phyloP scores from a whole-genome alignment of 495 filamentous ascomycete genomes.

The Platismatia glauca region DNA sequence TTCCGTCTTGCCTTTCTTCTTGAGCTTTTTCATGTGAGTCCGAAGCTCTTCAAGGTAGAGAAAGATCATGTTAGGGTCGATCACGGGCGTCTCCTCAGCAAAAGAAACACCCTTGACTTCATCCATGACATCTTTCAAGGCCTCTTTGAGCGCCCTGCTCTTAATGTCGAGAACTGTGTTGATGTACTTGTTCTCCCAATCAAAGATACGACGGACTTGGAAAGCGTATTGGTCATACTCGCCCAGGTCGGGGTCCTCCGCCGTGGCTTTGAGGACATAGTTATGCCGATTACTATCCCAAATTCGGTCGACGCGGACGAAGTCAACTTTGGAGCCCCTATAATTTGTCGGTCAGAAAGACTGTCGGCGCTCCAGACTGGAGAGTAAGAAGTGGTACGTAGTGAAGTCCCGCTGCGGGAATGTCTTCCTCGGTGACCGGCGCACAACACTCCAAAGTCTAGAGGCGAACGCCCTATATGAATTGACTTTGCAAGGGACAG shows the following conservation, averaged over 20 bases:
- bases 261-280: constrained; percentile 74
- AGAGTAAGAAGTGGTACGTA: not conserved
- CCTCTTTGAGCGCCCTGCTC: constrained; percentile 66
- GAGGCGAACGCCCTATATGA: constrained; percentile 27
- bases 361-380: not conserved
- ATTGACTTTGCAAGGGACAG: not conserved
- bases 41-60: constrained; percentile 74
- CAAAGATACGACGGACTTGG: constrained; percentile 74
- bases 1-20: constrained; percentile 48
- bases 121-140: constrained; percentile 65
- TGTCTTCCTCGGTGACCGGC: not conserved
- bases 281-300: constrained; percentile 74
- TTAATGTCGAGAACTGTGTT: constrained; percentile 79
- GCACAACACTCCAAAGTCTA: not conserved
- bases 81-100: constrained; percentile 67
- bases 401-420: not conserved
- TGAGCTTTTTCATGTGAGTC: constrained; percentile 56
- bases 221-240: constrained; percentile 84
- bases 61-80: constrained; percentile 86
- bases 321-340: constrained; percentile 61
- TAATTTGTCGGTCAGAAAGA: constrained; percentile 21
- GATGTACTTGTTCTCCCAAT: constrained; percentile 80
- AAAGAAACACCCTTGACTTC: constrained; percentile 74
- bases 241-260: constrained; percentile 58
- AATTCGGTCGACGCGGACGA: constrained; percentile 79